Base-by-base conservation (phyloP, 2,329 filamentous ascomycete species). In the Penicillium sp. region DNA sequence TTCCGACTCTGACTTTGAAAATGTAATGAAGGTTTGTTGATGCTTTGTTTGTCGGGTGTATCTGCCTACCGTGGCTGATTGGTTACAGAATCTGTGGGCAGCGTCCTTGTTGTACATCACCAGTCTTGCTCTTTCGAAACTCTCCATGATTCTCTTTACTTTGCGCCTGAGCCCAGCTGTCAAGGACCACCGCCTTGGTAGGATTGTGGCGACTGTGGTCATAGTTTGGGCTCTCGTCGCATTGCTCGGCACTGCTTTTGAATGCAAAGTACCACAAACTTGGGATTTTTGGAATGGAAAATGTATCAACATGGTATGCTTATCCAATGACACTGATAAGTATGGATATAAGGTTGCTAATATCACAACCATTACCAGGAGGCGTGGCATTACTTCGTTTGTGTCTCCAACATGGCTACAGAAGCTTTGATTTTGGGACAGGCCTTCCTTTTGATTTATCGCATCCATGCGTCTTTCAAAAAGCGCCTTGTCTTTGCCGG, bases 121-220 rank as follows among this genome's bases (percentile, higher is more conserved):
- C 2, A 63, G 63, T 36, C 56, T 67, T 16, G 51, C 43, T 10
- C 48, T 65, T 32, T 67, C 65, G 8, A 66, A 67, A 43, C 43
- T 67, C 39, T 67, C 65, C 2, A 48, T 67, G n/a, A 59, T 58
- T 6, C 34, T 52, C 3, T 67, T 67, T 40, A 61, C 66, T 31
- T 52, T 59, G 10, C 58, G 52, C 24, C 49, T 67, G 13, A 62
- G 63, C 6, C 61, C 61, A 14, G 52, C 54, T 0, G 43, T 43
- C 18, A 59, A 59, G 45, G 61, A 66, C 43, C 56, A 61, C 22
- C 43, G 47, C 22, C 52, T 60, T 43, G 59, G 59, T 14, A 44
- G 44, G 24, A 31, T 51, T 2, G 52, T 61, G 39, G 60, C 60
- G 36, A 39, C 31, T 2, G 51, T 60, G 7, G 52, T 62, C 21